Base-by-base conservation (phyloP, 257 asterid genomes). In the Ligustrum vulgare region DNA sequence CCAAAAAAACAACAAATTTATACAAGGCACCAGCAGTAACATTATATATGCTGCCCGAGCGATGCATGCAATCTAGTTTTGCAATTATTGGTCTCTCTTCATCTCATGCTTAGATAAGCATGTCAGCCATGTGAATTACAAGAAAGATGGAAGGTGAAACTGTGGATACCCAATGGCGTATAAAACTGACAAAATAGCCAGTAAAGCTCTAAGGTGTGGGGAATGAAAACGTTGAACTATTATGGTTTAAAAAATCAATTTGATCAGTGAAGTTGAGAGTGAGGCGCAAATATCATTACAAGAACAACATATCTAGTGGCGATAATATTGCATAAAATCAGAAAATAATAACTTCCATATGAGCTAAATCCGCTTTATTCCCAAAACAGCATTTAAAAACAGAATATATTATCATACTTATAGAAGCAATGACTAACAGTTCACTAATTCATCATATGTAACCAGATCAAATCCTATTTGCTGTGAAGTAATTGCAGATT, bases 261-360 rank as follows among this genome's bases (percentile, higher is more conserved):
- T 56, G 64, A 56, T 1, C 64, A 20, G 20, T 15, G 0, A 16
- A 49, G 60, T 16, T 49, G 60, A 49, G 23, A n/a, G 60, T n/a
- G 8, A 6, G 5, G 20, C 64, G 20, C 28, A 56, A 6, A 56
- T 82, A 77, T 85, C 87, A 74, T 81, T 87, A 11, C 89, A 89
- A 11, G 90, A 56, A 20, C 28, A 10, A 10, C 47, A 6, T 20
- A 20, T 11, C 25, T 54, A 54, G 63, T n/a, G 25, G 25, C 31
- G 20, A 5, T 2, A 51, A n/a, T 51, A 5, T 13, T 54, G 25
- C 63, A 54, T 1, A 3, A 54, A 5, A 54, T 54, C 12, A 54
- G 11, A 54, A 54, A 54, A 54, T 54, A 54, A 54, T 18, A 18
- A 16, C 10, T 51, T 1, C 2, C 62, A 51, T 18, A 54, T 0